Evolutionary conservation across 352 stramenopile species (phyloP), one percentile per base, ranked within the genome.

Genomic region (Thalassiosira exigua): DNA sequence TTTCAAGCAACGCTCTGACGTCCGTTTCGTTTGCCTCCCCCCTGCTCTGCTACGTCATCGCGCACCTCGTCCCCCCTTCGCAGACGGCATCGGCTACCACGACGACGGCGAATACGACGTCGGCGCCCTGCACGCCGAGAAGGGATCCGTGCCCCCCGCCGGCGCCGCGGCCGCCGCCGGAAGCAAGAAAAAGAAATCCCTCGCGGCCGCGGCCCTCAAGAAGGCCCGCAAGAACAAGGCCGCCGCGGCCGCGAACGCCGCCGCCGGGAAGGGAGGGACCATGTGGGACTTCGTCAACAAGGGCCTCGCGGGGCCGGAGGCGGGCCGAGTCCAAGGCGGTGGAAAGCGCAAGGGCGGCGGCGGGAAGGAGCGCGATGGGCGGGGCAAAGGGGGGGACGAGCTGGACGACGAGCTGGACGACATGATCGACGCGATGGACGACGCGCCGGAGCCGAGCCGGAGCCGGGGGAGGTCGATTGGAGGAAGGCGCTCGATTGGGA

Each of bases 81-180:
- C 36, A 91, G 93, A 96, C 57, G 93, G 92, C 56, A 60, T 96
- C 5, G 93, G 93, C 22, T 97, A 97, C 74, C 85, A 92, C 66
- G 94, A 97, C 75, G 89, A 97, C 76, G 94, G 94, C 21, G 94
- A 97, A 83, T 92, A 96, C 3, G 61, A 74, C 36, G 71, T 78
- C 26, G 19, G 75, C n/a, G n/a, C n/a, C n/a, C n/a, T n/a, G n/a
- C n/a, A n/a, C n/a, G n/a, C n/a, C n/a, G n/a, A n/a, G n/a, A n/a
- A n/a, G n/a, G n/a, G n/a, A n/a, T n/a, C n/a, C n/a, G n/a, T n/a
- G n/a, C n/a, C n/a, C 24, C 30, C 56, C 4, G 36, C 51, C n/a
- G 26, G 61, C 22, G 65, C 58, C 27, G 50, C 36, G 11, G 54
- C 50, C 11, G 32, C 33, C 46, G 87, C 71, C 27, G 72, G 70